Evolutionary conservation across 208 protist genomes (phyloP).

Genomic region (Leishmania guyanensis): DNA sequence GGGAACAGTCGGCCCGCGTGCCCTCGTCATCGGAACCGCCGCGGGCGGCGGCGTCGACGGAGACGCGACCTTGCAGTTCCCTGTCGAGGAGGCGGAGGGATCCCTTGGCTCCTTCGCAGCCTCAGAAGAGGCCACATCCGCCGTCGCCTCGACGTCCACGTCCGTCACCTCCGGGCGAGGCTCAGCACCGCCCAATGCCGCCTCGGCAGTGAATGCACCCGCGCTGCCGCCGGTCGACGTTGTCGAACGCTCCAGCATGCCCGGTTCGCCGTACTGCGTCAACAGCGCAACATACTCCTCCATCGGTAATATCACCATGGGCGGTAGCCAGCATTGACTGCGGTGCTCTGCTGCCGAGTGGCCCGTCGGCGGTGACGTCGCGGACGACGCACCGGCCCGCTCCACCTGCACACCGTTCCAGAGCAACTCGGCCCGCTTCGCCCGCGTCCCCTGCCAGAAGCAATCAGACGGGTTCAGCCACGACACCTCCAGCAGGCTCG

Average conservation of each 20-base stretch:
- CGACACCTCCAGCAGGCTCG: constrained; percentile 41
- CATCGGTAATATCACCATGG: constrained; percentile 69
- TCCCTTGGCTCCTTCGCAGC: background rate
- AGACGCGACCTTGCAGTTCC: background rate
- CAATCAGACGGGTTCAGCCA: constrained; percentile 73
- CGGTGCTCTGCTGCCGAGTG: constrained; percentile 15
- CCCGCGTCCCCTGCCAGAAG: constrained; percentile 68
- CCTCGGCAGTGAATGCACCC: background rate
- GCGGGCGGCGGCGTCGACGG: background rate
- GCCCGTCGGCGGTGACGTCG: background rate
- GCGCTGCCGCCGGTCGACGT: background rate
- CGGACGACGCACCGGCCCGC: constrained; percentile 6
- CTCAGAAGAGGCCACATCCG: constrained; percentile 1
- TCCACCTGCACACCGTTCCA: constrained; percentile 33
- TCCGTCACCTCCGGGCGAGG: constrained; percentile 9
- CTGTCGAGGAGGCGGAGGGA: background rate
- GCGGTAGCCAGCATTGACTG: constrained; percentile 49
- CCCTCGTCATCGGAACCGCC: background rate
- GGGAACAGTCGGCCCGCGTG: constrained; percentile 5
- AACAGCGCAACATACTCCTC: constrained; percentile 64
- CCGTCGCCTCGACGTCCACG: constrained; percentile 12
- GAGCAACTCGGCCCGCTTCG: constrained; percentile 45
- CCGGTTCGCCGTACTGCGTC: constrained; percentile 40
- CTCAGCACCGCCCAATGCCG: background rate
- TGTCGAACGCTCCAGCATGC: constrained; percentile 32